Base-by-base conservation (phyloP, 306 rosid species). In the Prunus mira region DNA sequence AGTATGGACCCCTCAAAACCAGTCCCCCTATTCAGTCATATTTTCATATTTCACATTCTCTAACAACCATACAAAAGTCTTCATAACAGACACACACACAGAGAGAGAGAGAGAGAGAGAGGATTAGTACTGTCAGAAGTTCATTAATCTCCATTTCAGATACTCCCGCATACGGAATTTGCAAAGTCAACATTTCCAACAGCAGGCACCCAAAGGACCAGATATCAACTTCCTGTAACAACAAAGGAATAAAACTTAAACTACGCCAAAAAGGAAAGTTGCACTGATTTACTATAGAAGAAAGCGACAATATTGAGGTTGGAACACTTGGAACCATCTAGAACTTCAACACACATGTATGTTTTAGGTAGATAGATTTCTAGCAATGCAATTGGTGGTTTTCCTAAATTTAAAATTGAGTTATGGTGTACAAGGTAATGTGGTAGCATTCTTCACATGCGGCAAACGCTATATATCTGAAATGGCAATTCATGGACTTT, bases 131-230 rank as follows among this genome's bases (percentile, higher is more conserved):
- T 98, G 79, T 85, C 78, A 95, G 79, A 22, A 63, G 83, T 83
- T 95, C 92, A 68, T 86, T 86, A 69, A 96, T 75, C 38, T 82
- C 86, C 34, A 77, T 68, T 75, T 92, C 97, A 67, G 93, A 56
- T 3, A 89, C 43, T 68, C 90, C 98, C 49, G 55, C 67, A 87
- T 87, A 91, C 4, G 99, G 99, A 72, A 92, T 61, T 80, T 75
- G 88, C 80, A 96, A 63, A 17, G 93, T 91, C 81, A 96, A 80
- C 85, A 96, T 81, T 84, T 96, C 99, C 80, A 87, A 77, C 77
- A 96, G 88, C 51, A 96, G 83, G 75, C 99, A 96, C 76, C 99
- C 99, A 85, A 89, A 96, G 15, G 98, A 96, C 99, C 99, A 96
- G 78, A 96, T 88, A 87, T 96, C 99, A 69, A 87, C 89, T 88